These are phyloP conservation scores for Cetradonia linearis DNA, from an alignment of 495 filamentous ascomycete species.

Conservation along the genomic window DNA sequence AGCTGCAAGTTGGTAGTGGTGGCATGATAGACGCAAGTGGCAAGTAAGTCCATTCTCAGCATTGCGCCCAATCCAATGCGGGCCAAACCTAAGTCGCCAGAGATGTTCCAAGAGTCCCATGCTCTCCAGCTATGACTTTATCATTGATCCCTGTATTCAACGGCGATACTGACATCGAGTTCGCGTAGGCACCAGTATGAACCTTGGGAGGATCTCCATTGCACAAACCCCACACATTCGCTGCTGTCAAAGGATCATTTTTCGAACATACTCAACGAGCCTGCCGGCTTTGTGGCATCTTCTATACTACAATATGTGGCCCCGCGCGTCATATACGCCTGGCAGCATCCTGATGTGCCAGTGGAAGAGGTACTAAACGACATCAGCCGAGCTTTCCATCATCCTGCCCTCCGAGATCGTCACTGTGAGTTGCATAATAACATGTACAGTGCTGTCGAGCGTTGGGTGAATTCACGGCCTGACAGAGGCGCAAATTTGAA, in stretches of 20 bases:
- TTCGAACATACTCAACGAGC: slow-evolving; percentile 80
- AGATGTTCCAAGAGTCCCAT: background rate
- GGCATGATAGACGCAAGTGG: slow-evolving; percentile 69
- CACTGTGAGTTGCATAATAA: slow-evolving; percentile 63
- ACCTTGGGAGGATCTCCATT: slow-evolving; percentile 77
- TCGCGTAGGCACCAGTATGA: slow-evolving; percentile 62
- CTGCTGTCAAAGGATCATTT: slow-evolving; percentile 72
- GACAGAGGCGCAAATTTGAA: slow-evolving; percentile 56
- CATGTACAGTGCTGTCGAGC: slow-evolving; percentile 76
- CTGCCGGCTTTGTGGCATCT: slow-evolving; percentile 71
- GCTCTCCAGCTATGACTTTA: background rate
- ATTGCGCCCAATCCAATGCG: background rate
- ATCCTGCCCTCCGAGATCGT: slow-evolving; percentile 67
- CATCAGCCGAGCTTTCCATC: slow-evolving; percentile 71
- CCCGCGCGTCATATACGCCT: slow-evolving; percentile 79
- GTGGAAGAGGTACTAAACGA: slow-evolving; percentile 72
- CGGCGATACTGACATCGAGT: background rate
- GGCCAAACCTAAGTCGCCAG: background rate
- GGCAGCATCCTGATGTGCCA: slow-evolving; percentile 73
- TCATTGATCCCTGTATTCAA: background rate
- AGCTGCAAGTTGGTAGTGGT: slow-evolving; percentile 72
- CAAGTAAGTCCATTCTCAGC: slow-evolving; percentile 18
- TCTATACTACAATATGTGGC: slow-evolving; percentile 73
- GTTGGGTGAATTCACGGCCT: slow-evolving; percentile 58
- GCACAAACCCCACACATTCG: slow-evolving; percentile 71